Evolutionary conservation across 2,329 filamentous ascomycete genomes (phyloP), one percentile per base, ranked within the genome.

Genomic region (Colletotrichum eremochloae): DNA sequence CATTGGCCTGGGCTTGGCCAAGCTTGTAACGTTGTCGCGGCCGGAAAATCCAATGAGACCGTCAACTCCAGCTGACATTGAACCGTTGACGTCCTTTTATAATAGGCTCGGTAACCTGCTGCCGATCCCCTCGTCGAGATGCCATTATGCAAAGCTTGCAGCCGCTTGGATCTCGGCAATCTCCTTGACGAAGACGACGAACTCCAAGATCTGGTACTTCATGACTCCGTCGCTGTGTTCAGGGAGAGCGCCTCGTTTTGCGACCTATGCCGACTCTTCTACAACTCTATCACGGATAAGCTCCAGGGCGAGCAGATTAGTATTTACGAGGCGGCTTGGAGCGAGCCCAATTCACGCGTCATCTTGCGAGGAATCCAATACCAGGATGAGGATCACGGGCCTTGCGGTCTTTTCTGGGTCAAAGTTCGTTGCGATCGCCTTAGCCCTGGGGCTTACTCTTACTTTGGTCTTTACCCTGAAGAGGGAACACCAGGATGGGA

Each of bases 391-490:
- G 24, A 63, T 3, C 40, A 52, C 60, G 12, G 18, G 20, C 46
- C 44, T 40, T 12, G 20, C 7, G 44, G 44, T 29, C 60, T 63
- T 5, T 52, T 63, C n/a, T 52, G 44, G 44, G 31, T 63, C 44
- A 52, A 50, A 29, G 31, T 63, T 9, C 29, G 60, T 2, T 63
- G 60, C 29, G 60, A 52, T 15, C 31, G 29, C 20, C 58, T 62
- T 29, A 38, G 58, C 42, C 42, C 42, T 2, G 18, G 58, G 3
- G 58, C 58, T 3, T 62, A 62, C 42, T 48, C 15, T n/a, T 62
- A 62, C 31, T 62, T 62, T 12, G 33, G 58, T 24, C 48, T 62
- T 8, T 62, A 62, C 9, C 58, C 58, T 9, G 44, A 38, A 33
- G 58, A 50, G 18, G 58, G 9, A 11, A 33, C 24, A 7, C 15